Percentiles rank a stretch among this genome's conserved stretches.
phyloP scores from a whole-genome alignment of 1,284 basidiomycete species.

The Marasmius tenuissimus region DNA sequence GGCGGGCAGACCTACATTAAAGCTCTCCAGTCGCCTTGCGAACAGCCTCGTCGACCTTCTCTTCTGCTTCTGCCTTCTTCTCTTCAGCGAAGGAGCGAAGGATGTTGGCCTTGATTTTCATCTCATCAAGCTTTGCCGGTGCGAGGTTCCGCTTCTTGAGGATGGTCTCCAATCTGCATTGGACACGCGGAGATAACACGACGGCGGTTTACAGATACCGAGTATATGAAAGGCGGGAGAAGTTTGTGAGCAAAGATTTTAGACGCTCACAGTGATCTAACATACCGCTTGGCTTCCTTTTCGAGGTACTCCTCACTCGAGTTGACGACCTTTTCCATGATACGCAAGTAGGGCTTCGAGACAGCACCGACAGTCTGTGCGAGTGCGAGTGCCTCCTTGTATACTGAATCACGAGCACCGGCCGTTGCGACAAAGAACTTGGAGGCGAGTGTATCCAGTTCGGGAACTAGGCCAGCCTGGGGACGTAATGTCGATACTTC shows the following conservation, averaged over 20 bases:
- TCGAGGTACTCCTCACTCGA: slow-evolving; percentile 77
- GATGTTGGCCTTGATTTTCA: slow-evolving; percentile 91
- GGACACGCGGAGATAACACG: not conserved
- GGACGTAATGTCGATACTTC: not conserved
- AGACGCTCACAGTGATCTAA: slow-evolving; percentile 7
- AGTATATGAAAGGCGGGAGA: not conserved
- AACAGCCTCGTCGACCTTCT: slow-evolving; percentile 27
- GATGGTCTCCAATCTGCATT: slow-evolving; percentile 62
- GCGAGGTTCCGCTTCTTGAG: slow-evolving; percentile 76
- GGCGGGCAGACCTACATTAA: slow-evolving; percentile 19
- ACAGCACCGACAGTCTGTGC: slow-evolving; percentile 46
- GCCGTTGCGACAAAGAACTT: slow-evolving; percentile 72
- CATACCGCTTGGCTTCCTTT: slow-evolving; percentile 86
- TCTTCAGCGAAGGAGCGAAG: slow-evolving; percentile 70
- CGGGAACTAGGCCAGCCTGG: slow-evolving; percentile 78
- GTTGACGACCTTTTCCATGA: slow-evolving; percentile 87
- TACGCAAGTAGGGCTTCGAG: slow-evolving; percentile 84
- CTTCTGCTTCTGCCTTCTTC: slow-evolving; percentile 44
- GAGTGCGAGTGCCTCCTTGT: slow-evolving; percentile 58
- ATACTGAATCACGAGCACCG: slow-evolving; percentile 57
- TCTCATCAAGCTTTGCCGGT: slow-evolving; percentile 85
- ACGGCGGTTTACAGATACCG: not conserved
- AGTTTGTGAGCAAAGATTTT: not conserved
- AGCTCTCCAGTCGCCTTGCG: slow-evolving; percentile 43
- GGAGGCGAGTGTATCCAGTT: slow-evolving; percentile 79